A percentile compares a stretch with the other conserved stretches of the same genome.
These are phyloP conservation scores for Fusarium nematophilum DNA, from an alignment of 2,329 filamentous ascomycete genomes.

Conservation along the genomic window DNA sequence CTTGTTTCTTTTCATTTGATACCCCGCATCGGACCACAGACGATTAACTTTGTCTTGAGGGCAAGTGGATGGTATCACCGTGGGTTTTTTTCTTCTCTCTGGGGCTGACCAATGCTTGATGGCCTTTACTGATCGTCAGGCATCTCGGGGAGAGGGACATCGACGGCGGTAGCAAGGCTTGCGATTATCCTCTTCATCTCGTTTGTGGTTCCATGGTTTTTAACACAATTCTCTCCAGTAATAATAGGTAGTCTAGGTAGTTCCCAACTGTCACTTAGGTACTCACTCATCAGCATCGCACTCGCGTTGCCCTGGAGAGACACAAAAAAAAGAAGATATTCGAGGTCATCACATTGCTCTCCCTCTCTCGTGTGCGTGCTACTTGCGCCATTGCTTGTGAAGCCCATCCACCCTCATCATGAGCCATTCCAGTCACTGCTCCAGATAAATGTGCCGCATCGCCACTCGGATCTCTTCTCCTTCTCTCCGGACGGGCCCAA, in stretches of 20 bases:
- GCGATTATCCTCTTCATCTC: background rate
- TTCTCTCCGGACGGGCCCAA: constrained; percentile 87
- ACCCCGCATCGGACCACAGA: background rate
- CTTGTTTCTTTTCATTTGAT: too few relatives aligned
- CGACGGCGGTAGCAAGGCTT: background rate
- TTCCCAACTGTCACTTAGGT: background rate
- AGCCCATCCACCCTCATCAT: constrained; percentile 9
- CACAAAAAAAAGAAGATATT: too few relatives aligned
- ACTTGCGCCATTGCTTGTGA: background rate
- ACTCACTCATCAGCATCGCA: constrained; percentile 3
- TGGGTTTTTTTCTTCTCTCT: background rate
- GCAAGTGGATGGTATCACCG: background rate
- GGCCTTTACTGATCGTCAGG: too few relatives aligned
- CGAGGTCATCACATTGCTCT: background rate
- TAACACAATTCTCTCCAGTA: background rate
- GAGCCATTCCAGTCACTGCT: constrained; percentile 66
- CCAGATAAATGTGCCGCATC: constrained; percentile 86
- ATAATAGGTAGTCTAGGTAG: background rate
- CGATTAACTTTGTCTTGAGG: background rate
- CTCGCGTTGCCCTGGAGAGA: background rate
- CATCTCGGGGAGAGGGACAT: background rate
- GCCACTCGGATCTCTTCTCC: constrained; percentile 86
- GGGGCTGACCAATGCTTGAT: background rate
- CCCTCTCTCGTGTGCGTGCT: background rate
- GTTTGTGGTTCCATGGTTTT: background rate